Evolutionary conservation across 129 eudicot species (phyloP).

Genomic region (Centrapalus pauciflorus): DNA sequence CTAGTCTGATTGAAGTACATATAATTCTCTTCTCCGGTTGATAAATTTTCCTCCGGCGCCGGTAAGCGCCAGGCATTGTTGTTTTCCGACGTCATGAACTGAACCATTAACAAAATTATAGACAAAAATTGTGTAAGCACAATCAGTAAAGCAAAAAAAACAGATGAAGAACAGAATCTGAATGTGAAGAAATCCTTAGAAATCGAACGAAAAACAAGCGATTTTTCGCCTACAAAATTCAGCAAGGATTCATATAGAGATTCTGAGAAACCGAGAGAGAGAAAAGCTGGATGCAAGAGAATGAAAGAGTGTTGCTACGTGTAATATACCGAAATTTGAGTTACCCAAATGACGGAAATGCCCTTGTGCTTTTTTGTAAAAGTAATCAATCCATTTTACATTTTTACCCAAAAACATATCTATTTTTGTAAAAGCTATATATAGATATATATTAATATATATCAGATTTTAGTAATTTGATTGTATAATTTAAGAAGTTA

Average conservation of each 20-base stretch:
- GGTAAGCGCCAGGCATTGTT: slow-evolving; percentile 25
- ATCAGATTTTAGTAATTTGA: no score
- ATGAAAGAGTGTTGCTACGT: slow-evolving; percentile 31
- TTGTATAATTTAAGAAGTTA: no score
- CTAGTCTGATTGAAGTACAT: neutral
- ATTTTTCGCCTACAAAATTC: neutral
- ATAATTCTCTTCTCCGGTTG: slow-evolving; percentile 1
- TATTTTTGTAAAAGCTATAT: no score
- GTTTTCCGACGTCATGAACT: slow-evolving; percentile 25
- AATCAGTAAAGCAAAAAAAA: neutral
- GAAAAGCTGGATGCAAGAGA: slow-evolving; percentile 30
- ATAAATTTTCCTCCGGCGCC: slow-evolving; percentile 12
- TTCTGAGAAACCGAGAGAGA: slow-evolving; percentile 28
- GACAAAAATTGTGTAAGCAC: neutral
- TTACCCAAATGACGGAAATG: neutral
- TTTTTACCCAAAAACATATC: no score
- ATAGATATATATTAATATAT: no score
- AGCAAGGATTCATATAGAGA: slow-evolving; percentile 9
- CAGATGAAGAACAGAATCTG: neutral
- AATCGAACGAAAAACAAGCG: neutral
- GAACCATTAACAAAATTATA: slow-evolving; percentile 16
- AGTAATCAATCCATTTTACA: neutral
- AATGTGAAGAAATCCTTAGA: neutral
- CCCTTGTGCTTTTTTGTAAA: slow-evolving; percentile 4
- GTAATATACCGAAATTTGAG: slow-evolving; percentile 30